A percentile compares a stretch with the other conserved stretches of the same genome.
phyloP scores from a whole-genome alignment of 2,329 filamentous ascomycete genomes.

The Fusarium solani-melongenae region DNA sequence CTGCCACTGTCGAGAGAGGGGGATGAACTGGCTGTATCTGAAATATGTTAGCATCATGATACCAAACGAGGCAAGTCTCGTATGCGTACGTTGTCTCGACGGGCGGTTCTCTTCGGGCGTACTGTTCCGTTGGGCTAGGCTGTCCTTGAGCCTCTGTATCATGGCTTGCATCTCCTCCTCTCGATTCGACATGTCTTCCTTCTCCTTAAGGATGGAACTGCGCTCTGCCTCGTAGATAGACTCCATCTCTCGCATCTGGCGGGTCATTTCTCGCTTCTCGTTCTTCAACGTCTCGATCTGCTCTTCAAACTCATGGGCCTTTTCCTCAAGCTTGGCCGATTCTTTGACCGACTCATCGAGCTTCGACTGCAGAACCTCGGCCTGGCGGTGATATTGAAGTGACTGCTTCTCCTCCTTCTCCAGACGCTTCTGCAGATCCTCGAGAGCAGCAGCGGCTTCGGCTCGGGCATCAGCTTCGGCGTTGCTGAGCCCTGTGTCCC shows the following conservation, averaged over 20 bases:
- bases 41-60: conserved; percentile 32
- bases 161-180: conserved; percentile 93
- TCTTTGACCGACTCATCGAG: conserved; percentile 87
- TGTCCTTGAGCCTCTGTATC: conserved; percentile 92
- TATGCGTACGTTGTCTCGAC: conserved; percentile 66
- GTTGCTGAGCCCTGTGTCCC: conserved; percentile 59
- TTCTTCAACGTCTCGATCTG: conserved; percentile 83
- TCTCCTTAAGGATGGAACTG: conserved; percentile 87
- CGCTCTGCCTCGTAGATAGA: conserved; percentile 92
- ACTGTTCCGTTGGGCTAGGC: conserved; percentile 78
- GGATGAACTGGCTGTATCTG: conserved; percentile 63
- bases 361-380: conserved; percentile 84
- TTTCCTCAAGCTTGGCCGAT: conserved; percentile 88
- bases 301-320: conserved; percentile 86
- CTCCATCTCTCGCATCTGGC: conserved; percentile 91
- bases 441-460: conserved; percentile 80
- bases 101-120: conserved; percentile 67
- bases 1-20: conserved; percentile 79
- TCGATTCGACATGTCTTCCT: conserved; percentile 84
- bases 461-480: conserved; percentile 80
- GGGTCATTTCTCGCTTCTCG: conserved; percentile 84
- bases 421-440: conserved; percentile 86
- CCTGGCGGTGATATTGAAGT: conserved; percentile 85
- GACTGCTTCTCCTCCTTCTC: conserved; percentile 82
- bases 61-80: background rate